Percentiles rank a stretch among this genome's conserved stretches.
These are phyloP conservation scores for Pyrenopolyporus hunteri DNA, from an alignment of 495 filamentous ascomycete species.

Conservation along the genomic window DNA sequence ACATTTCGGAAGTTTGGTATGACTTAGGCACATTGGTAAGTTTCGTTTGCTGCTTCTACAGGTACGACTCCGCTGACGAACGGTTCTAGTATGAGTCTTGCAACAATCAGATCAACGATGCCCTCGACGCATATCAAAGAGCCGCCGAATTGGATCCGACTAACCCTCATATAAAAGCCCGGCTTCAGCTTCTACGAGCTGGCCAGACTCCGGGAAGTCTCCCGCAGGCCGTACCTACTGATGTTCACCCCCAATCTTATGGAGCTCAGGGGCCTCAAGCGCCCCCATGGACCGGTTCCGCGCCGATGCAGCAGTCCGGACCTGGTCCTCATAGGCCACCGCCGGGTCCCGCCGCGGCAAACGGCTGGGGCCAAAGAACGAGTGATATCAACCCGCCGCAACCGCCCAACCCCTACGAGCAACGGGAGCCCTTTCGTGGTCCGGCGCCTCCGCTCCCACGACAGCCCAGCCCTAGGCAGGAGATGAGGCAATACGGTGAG, in stretches of 20 bases:
- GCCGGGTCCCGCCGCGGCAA: slow-evolving; percentile 65
- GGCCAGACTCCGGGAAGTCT: slow-evolving; percentile 69
- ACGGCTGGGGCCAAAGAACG: slow-evolving; percentile 76
- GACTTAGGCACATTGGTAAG: slow-evolving; percentile 94
- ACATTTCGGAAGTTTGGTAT: slow-evolving; percentile 99
- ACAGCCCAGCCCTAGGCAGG: slow-evolving; percentile 72
- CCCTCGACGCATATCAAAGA: slow-evolving; percentile 92
- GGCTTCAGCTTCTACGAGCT: slow-evolving; percentile 81
- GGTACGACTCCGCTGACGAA: slow-evolving; percentile 31
- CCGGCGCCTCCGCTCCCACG: slow-evolving; percentile 66
- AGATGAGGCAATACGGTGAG: slow-evolving; percentile 76
- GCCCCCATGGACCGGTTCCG: slow-evolving; percentile 82
- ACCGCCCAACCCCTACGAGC: slow-evolving; percentile 79
- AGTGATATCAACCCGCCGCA: slow-evolving; percentile 78
- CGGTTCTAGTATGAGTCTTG: slow-evolving; percentile 90
- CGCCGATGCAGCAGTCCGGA: slow-evolving; percentile 66
- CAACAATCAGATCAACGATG: slow-evolving; percentile 98
- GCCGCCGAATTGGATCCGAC: slow-evolving; percentile 91
- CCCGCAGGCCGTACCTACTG: slow-evolving; percentile 53
- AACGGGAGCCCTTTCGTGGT: slow-evolving; percentile 69
- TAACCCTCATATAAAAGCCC: slow-evolving; percentile 96
- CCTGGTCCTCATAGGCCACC: slow-evolving; percentile 62
- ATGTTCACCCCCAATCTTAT: slow-evolving; percentile 76
- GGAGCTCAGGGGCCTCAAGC: slow-evolving; percentile 72
- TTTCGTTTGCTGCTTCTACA: slow-evolving; percentile 33